Evolutionary conservation across 371 early-diverging fungal genomes (phyloP).

Genomic region (Actinomortierella ambigua): DNA sequence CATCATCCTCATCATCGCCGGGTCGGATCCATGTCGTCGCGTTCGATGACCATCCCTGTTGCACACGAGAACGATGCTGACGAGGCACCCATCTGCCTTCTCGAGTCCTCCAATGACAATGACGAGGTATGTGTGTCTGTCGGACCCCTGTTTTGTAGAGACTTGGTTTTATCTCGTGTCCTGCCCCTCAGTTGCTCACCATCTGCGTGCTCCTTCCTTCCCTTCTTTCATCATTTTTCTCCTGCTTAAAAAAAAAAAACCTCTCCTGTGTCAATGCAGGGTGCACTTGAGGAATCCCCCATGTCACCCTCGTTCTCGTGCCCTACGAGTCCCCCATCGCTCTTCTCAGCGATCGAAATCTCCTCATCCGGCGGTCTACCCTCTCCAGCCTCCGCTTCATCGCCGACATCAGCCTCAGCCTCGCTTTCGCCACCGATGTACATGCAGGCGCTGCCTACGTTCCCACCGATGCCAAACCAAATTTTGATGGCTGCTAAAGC

Average conservation of each 20-base stretch:
- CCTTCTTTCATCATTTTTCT: too few relatives aligned
- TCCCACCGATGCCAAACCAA: slow-evolving; percentile 8
- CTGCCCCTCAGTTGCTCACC: neutral
- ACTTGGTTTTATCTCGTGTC: neutral
- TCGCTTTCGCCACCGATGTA: neutral
- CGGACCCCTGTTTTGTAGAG: slow-evolving; percentile 1
- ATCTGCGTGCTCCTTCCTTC: neutral
- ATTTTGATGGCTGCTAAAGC: slow-evolving; percentile 7
- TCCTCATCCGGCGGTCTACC: too few relatives aligned
- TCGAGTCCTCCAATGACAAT: slow-evolving; percentile 7
- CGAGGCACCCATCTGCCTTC: slow-evolving; percentile 19
- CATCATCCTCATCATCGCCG: too few relatives aligned
- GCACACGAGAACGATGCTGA: slow-evolving; percentile 24
- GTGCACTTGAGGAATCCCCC: too few relatives aligned
- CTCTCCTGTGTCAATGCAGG: too few relatives aligned
- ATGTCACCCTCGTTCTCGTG: too few relatives aligned
- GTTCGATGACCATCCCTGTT: slow-evolving; percentile 43
- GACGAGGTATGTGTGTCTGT: slow-evolving; percentile 19
- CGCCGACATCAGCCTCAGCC: neutral
- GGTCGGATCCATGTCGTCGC: neutral
- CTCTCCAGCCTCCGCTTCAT: too few relatives aligned
- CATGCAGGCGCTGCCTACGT: neutral
- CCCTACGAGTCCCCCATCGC: too few relatives aligned
- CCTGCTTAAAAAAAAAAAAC: too few relatives aligned
- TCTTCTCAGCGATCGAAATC: too few relatives aligned